These are phyloP conservation scores for Carnegiea gigantea DNA, from an alignment of 179 eudicot genomes.

Conservation along the genomic window DNA sequence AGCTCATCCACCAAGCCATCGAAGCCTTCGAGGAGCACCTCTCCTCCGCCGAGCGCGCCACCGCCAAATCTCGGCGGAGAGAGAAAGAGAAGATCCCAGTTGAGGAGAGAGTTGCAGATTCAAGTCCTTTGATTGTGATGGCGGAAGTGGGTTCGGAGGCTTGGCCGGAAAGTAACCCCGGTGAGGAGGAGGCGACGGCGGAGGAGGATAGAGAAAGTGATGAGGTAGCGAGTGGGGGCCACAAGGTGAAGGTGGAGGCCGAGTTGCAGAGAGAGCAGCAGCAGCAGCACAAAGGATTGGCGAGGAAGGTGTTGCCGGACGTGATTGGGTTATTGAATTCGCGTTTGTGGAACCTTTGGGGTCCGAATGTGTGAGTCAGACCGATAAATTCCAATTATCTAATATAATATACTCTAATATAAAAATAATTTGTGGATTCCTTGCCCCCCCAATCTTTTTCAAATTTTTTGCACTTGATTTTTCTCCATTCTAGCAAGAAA, in stretches of 20 bases:
- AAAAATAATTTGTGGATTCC: conserved; percentile 1
- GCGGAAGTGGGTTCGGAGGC: background rate
- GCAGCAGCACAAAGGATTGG: conserved; percentile 53
- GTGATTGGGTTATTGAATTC: conserved; percentile 70
- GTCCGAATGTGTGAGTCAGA: conserved; percentile 54
- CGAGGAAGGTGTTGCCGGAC: conserved; percentile 83
- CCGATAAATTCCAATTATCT: background rate
- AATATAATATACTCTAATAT: background rate
- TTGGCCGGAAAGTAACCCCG: background rate
- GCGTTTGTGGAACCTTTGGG: conserved; percentile 89
- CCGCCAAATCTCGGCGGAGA: conserved; percentile 4
- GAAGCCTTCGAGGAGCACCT: conserved; percentile 70
- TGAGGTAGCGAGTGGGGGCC: conserved; percentile 18
- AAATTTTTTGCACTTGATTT: background rate
- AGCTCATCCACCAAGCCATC: conserved; percentile 71
- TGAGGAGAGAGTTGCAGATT: conserved; percentile 20
- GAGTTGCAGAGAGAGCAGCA: conserved; percentile 17
- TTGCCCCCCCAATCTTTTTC: background rate
- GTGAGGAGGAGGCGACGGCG: background rate
- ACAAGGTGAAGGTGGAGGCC: conserved; percentile 7
- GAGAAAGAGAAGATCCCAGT: conserved; percentile 19
- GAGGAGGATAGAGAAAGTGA: background rate
- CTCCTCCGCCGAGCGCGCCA: conserved; percentile 29
- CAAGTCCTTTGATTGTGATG: too few species aligned
- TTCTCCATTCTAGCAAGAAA: too few species aligned